Conservation (phyloP, 208 protist genomes). For the Acanthamoeba triangularis region DNA sequence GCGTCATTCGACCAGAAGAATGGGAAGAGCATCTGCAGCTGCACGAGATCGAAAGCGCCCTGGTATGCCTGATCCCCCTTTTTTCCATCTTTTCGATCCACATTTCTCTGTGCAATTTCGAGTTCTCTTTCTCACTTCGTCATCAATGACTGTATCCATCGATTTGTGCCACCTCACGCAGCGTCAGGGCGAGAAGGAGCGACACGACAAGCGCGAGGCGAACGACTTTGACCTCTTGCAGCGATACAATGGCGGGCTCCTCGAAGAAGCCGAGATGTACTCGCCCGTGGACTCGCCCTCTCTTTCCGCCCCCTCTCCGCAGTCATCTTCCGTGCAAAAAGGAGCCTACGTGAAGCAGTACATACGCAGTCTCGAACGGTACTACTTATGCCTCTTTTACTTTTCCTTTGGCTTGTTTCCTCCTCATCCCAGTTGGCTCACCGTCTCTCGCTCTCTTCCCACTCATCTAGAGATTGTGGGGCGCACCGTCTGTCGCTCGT, state of each 20-base stretch:
- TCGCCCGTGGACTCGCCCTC: neutral
- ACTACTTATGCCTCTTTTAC: neutral
- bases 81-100: neutral
- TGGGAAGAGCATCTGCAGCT: constrained; percentile 67
- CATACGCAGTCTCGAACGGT: constrained; percentile 44
- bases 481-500: constrained; percentile 30
- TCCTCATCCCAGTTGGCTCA: neutral
- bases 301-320: neutral
- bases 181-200: constrained; percentile 35
- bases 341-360: constrained; percentile 57
- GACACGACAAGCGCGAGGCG: constrained; percentile 44
- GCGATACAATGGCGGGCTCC: neutral
- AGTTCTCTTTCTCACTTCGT: neutral
- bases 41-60: constrained; percentile 38
- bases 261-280: neutral
- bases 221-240: constrained; percentile 57
- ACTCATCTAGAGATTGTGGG: neutral
- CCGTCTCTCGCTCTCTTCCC: neutral
- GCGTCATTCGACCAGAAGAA: constrained; percentile 33
- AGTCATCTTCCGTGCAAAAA: constrained; percentile 1
- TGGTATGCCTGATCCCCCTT: neutral
- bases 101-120: neutral
- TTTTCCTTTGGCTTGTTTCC: neutral
- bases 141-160: no score
- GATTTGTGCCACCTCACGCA: neutral